Evolutionary conservation across 2,329 filamentous ascomycete species (phyloP).

Genomic region (Aspergillus ochraceus): DNA sequence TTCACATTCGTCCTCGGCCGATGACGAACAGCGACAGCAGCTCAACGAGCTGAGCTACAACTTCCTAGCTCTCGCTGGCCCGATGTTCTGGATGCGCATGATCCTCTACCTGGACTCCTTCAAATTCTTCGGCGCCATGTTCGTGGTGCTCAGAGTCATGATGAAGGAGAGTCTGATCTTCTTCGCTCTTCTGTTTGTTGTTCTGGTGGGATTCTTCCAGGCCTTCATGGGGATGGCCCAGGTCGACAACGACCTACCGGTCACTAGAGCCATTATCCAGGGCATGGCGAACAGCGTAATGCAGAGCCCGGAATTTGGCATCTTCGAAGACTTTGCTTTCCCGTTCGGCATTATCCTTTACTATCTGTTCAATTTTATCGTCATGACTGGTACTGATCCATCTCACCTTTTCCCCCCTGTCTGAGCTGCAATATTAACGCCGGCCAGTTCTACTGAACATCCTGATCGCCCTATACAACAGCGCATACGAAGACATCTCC

Average conservation of each 20-base stretch:
- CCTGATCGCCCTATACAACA: slow-evolving; percentile 95
- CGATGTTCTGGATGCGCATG: slow-evolving; percentile 95
- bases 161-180: slow-evolving; percentile 95
- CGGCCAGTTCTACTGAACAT: slow-evolving; percentile 78
- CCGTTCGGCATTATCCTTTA: slow-evolving; percentile 95
- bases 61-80: slow-evolving; percentile 87
- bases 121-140: slow-evolving; percentile 96
- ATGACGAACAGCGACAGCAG: slow-evolving; percentile 53
- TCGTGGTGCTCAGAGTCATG: slow-evolving; percentile 93
- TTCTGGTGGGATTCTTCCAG: slow-evolving; percentile 79
- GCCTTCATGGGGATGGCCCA: slow-evolving; percentile 91
- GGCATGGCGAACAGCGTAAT: slow-evolving; percentile 84
- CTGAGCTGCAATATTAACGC: background rate
- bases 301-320: slow-evolving; percentile 84
- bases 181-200: slow-evolving; percentile 83
- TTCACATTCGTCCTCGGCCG: slow-evolving; percentile 55
- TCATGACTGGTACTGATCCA: slow-evolving; percentile 68
- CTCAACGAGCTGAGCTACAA: slow-evolving; percentile 89
- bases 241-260: slow-evolving; percentile 66
- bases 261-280: slow-evolving; percentile 46
- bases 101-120: slow-evolving; percentile 90
- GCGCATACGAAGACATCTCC: slow-evolving; percentile 91
- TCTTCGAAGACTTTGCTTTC: slow-evolving; percentile 86
- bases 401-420: background rate
- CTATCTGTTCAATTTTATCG: slow-evolving; percentile 95